Evolutionary conservation across 306 rosid species (phyloP).

Genomic region (Morella rubra): DNA sequence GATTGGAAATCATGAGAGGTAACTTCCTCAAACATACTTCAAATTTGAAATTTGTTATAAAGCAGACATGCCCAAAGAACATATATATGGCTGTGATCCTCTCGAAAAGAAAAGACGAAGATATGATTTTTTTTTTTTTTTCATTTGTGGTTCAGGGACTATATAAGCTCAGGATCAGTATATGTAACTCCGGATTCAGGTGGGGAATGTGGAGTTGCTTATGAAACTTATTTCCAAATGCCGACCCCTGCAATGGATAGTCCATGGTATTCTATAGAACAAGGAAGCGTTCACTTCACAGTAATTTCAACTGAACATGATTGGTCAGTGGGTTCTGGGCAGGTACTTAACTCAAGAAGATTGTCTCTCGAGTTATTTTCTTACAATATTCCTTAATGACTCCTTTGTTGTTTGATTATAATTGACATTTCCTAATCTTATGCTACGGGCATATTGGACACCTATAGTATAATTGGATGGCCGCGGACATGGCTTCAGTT

Average conservation of each 20-base stretch:
- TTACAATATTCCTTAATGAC: too few species aligned
- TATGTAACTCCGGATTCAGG: conserved; percentile 74
- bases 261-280: conserved; percentile 93
- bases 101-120: too few species aligned
- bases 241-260: conserved; percentile 69
- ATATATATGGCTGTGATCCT: neutral
- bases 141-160: conserved; percentile 48
- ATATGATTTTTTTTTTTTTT: too few species aligned
- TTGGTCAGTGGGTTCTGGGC: conserved; percentile 58
- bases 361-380: too few species aligned
- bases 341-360: conserved; percentile 34
- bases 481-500: conserved; percentile 74
- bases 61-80: neutral
- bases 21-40: neutral
- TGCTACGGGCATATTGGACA: conserved; percentile 9
- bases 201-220: conserved; percentile 96
- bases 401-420: too few species aligned
- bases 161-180: conserved; percentile 53
- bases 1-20: conserved; percentile 96
- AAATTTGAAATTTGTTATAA: too few species aligned
- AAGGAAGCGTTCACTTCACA: conserved; percentile 75
- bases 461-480: conserved; percentile 72
- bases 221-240: conserved; percentile 85
- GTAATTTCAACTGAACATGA: conserved; percentile 85
- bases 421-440: conserved; percentile 10